These are phyloP conservation scores for Nigrospora oryzae DNA, from an alignment of 2,329 filamentous ascomycete species.

Conservation along the genomic window DNA sequence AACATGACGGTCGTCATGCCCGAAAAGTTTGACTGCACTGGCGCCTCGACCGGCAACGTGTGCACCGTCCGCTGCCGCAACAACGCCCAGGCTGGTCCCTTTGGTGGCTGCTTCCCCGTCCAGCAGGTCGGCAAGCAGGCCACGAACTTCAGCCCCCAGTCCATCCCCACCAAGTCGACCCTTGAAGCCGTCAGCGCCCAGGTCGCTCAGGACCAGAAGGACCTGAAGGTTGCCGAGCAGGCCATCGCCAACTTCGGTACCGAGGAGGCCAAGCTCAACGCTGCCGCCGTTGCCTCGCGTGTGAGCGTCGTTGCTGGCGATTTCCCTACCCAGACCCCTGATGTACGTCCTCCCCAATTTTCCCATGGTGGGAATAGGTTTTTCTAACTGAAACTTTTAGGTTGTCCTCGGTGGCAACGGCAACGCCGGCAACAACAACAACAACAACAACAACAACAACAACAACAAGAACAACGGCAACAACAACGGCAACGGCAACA, in stretches of 20 bases:
- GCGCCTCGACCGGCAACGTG: conserved; percentile 47
- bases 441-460: conserved; percentile 8
- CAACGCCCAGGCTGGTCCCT: conserved; percentile 46
- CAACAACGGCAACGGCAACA: conserved; percentile 7
- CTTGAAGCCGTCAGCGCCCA: conserved; percentile 37
- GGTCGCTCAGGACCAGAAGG: conserved; percentile 39
- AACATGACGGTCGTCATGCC: conserved; percentile 48
- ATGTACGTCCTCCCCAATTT: conserved; percentile 6
- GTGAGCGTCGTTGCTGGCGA: conserved; percentile 17
- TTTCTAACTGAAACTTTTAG: too few relatives aligned
- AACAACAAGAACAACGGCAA: conserved; percentile 7
- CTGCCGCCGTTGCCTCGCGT: conserved; percentile 28
- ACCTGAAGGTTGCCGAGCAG: conserved; percentile 36
- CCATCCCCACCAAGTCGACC: conserved; percentile 36
- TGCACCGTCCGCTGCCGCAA: conserved; percentile 54
- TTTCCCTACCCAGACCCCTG: conserved; percentile 24
- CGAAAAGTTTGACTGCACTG: conserved; percentile 35
- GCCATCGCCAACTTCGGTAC: conserved; percentile 34
- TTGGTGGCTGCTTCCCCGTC: conserved; percentile 49
- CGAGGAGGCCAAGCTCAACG: conserved; percentile 17
- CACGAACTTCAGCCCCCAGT: conserved; percentile 32
- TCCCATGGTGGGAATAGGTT: conserved; percentile 2
- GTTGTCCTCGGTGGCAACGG: conserved; percentile 3
- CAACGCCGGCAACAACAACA: conserved; percentile 5
- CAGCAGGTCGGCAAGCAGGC: conserved; percentile 40